Evolutionary conservation across 257 asterid genomes (phyloP).

Genomic region (Solanum pimpinellifolium): DNA sequence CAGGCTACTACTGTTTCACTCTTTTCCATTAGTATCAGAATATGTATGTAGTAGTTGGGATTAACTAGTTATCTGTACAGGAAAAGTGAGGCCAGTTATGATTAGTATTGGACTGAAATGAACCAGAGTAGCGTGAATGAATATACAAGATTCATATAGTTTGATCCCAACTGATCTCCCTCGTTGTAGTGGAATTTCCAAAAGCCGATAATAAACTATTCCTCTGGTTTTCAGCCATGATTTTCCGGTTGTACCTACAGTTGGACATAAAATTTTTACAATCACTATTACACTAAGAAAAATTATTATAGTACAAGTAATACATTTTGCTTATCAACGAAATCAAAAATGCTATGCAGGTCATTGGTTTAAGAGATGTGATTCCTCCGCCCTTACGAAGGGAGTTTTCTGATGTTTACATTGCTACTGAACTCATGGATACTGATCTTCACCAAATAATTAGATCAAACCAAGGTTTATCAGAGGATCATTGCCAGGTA

Average conservation of each 20-base stretch:
- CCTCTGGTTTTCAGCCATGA: background rate
- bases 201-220: background rate
- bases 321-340: background rate
- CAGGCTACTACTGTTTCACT: background rate
- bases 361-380: constrained; percentile 63
- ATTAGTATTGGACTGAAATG: background rate
- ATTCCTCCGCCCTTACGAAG: constrained; percentile 89
- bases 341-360: constrained; percentile 29
- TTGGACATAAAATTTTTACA: no score
- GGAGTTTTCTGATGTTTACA: constrained; percentile 76
- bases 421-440: constrained; percentile 80
- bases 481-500: constrained; percentile 96
- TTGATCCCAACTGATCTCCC: background rate
- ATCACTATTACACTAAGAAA: no score
- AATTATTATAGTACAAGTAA: background rate
- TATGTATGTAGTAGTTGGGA: background rate
- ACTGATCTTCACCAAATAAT: constrained; percentile 98
- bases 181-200: background rate
- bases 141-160: background rate
- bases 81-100: background rate
- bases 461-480: constrained; percentile 81
- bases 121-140: background rate
- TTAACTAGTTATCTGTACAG: background rate
- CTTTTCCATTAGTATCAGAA: background rate
- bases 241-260: background rate